These are phyloP conservation scores for Sugiyamaella sp. DNA, from an alignment of 1,139 yeast genomes.

Conservation along the genomic window DNA sequence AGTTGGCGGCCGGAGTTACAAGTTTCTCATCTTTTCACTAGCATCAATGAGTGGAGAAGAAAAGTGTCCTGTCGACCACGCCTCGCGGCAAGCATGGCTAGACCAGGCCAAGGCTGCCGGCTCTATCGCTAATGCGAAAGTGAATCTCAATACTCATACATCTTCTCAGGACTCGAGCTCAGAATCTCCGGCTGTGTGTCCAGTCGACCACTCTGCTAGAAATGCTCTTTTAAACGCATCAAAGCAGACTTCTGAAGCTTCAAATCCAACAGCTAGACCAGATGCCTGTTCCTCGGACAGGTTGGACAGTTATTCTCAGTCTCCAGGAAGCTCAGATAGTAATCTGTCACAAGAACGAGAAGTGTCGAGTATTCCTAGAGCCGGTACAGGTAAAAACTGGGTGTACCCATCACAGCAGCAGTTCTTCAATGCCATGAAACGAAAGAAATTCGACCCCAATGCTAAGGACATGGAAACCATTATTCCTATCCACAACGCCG, in stretches of 20 bases:
- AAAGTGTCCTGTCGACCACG: conserved; percentile 43
- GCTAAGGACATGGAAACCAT: conserved; percentile 85
- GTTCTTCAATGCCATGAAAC: conserved; percentile 89
- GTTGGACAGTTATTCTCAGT: conserved; percentile 34
- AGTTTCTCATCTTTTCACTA: not conserved
- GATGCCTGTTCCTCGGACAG: conserved; percentile 38
- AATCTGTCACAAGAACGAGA: conserved; percentile 58
- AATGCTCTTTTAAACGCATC: conserved; percentile 47
- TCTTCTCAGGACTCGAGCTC: conserved; percentile 44
- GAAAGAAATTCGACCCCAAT: conserved; percentile 86
- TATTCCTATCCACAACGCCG: conserved; percentile 92
- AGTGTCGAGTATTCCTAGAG: conserved; percentile 82
- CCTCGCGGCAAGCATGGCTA: conserved; percentile 35
- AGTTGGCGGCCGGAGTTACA: too few species aligned
- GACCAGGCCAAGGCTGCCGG: conserved; percentile 24
- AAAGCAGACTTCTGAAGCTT: conserved; percentile 28
- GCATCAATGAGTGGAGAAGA: conserved; percentile 18
- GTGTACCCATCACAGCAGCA: conserved; percentile 94
- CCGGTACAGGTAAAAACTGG: conserved; percentile 68
- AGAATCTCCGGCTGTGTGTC: conserved; percentile 51
- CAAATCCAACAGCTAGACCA: conserved; percentile 1
- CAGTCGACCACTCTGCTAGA: conserved; percentile 67
- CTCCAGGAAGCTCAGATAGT: conserved; percentile 43
- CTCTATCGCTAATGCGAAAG: not conserved
- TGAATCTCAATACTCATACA: conserved; percentile 11